These are phyloP conservation scores for Xylaria sp. DNA, from an alignment of 2,329 filamentous ascomycete genomes.

Conservation along the genomic window DNA sequence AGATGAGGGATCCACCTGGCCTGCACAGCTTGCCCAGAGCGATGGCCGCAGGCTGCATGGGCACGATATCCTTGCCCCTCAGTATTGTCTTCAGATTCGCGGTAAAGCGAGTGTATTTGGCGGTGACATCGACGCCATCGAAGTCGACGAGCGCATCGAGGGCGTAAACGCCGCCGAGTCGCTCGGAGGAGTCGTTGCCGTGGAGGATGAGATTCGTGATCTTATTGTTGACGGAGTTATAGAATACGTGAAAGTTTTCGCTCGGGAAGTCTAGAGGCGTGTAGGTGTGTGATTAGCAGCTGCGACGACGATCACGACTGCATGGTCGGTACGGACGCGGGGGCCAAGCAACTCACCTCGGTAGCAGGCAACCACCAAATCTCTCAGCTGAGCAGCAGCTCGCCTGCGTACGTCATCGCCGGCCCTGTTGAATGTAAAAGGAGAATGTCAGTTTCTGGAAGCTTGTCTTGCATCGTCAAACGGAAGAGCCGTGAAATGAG, in stretches of 20 bases:
- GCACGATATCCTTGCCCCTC: constrained; percentile 88
- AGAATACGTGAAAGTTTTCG: constrained; percentile 77
- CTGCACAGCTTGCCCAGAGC: constrained; percentile 91
- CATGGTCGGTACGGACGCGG: neutral
- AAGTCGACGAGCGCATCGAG: constrained; percentile 95
- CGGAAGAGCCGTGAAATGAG: neutral
- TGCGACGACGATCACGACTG: neutral
- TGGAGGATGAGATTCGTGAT: constrained; percentile 79
- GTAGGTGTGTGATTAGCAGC: constrained; percentile 30
- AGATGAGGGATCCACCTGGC: constrained; percentile 92
- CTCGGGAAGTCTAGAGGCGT: constrained; percentile 73
- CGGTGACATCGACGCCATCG: constrained; percentile 90
- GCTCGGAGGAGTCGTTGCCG: constrained; percentile 86
- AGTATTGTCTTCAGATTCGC: constrained; percentile 89
- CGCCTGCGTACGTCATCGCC: constrained; percentile 65
- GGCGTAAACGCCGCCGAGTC: constrained; percentile 90
- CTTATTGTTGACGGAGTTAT: constrained; percentile 66
- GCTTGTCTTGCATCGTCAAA: neutral
- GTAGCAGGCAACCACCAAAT: constrained; percentile 66
- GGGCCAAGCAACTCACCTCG: constrained; percentile 57
- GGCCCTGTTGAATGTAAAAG: constrained; percentile 42
- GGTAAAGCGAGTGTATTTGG: constrained; percentile 94
- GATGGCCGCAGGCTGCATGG: constrained; percentile 89
- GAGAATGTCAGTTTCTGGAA: constrained; percentile 17
- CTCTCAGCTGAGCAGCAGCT: constrained; percentile 64